Evolutionary conservation across 148 eudicot genomes (phyloP).

Genomic region (Gaultheria prostrata): DNA sequence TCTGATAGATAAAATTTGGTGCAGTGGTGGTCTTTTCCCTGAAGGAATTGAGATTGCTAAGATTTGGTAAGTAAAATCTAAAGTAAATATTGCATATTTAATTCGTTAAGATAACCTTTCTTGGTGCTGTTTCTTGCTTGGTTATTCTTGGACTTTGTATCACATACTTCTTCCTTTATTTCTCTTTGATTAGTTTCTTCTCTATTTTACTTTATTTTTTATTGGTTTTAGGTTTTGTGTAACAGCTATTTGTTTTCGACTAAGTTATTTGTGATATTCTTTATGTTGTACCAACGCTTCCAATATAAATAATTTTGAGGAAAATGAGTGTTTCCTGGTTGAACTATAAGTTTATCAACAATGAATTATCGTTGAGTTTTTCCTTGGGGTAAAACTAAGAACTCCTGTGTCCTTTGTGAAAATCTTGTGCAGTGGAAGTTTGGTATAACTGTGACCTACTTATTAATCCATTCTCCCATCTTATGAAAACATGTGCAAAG

Average conservation of each 20-base stretch:
- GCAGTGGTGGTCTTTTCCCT: constrained; percentile 99
- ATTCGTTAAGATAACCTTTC: background rate
- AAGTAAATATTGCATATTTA: background rate
- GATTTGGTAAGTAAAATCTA: constrained; percentile 66
- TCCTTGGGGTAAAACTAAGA: background rate
- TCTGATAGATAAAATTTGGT: constrained; percentile 34
- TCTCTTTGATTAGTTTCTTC: background rate
- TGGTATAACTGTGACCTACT: background rate
- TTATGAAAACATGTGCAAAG: background rate
- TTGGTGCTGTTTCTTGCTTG: background rate
- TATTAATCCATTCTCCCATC: too few species aligned
- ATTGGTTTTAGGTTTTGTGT: background rate
- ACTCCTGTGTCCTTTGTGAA: background rate
- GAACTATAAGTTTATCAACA: background rate
- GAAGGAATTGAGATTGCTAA: constrained; percentile 95
- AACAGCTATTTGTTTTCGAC: background rate
- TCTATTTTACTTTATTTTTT: background rate
- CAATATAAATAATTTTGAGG: background rate
- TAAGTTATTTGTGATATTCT: background rate
- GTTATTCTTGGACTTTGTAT: background rate
- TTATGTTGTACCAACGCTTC: background rate
- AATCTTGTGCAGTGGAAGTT: background rate
- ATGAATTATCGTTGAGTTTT: background rate
- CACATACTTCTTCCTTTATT: background rate
- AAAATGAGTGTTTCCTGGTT: background rate